A percentile compares a stretch with the other conserved stretches of the same genome.
These are phyloP conservation scores for Hypoxylon perforatum DNA, from an alignment of 495 filamentous ascomycete genomes.

Conservation along the genomic window DNA sequence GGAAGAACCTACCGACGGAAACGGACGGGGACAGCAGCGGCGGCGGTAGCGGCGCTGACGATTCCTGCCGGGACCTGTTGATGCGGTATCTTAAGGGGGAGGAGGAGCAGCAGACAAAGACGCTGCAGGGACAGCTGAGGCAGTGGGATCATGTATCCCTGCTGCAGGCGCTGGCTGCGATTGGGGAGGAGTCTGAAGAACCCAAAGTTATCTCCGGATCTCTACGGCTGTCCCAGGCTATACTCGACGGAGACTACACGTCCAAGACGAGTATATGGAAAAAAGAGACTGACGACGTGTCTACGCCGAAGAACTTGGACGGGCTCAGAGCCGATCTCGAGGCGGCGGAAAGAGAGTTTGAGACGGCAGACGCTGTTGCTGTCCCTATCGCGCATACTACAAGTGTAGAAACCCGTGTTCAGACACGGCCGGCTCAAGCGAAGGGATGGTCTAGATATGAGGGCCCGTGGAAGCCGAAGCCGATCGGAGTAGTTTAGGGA, in stretches of 20 bases:
- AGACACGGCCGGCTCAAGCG: slow-evolving; percentile 20
- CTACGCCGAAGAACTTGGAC: slow-evolving; percentile 40
- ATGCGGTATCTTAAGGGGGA: slow-evolving; percentile 42
- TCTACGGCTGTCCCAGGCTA: slow-evolving; percentile 46
- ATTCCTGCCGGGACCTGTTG: slow-evolving; percentile 35
- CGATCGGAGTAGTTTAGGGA: slow-evolving; percentile 66
- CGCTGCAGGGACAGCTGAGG: slow-evolving; percentile 34
- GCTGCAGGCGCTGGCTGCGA: slow-evolving; percentile 46
- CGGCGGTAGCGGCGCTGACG: slow-evolving; percentile 7
- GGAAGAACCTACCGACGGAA: slow-evolving; percentile 66
- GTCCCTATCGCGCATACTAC: slow-evolving; percentile 10
- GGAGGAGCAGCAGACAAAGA: slow-evolving; percentile 8
- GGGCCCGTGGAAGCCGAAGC: slow-evolving; percentile 69
- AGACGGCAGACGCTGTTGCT: slow-evolving; percentile 19
- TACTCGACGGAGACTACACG: slow-evolving; percentile 41
- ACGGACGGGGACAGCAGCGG: too few species aligned
- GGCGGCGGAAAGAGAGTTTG: slow-evolving; percentile 31
- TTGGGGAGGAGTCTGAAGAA: slow-evolving; percentile 49
- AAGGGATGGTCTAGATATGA: slow-evolving; percentile 64
- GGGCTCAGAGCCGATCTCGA: slow-evolving; percentile 46
- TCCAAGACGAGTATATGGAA: slow-evolving; percentile 28
- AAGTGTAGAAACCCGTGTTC: slow-evolving; percentile 11
- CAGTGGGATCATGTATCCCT: slow-evolving; percentile 42
- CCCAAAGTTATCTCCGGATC: slow-evolving; percentile 47
- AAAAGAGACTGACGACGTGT: slow-evolving; percentile 10